Evolutionary conservation across 1,139 yeast species (phyloP).

Genomic region (Magnusiomyces suaveolens): DNA sequence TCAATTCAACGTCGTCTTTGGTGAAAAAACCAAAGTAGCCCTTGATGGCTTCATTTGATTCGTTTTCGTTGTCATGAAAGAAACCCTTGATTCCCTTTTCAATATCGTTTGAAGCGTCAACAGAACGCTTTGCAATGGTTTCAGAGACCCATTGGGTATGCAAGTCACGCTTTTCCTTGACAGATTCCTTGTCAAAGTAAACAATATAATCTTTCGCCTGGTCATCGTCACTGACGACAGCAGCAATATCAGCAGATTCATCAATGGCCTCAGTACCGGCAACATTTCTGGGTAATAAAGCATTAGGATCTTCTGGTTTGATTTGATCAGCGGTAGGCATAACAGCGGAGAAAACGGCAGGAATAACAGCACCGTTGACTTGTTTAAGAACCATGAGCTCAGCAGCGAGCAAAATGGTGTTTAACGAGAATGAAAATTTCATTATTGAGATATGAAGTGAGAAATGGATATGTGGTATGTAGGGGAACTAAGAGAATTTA

Average conservation of each 20-base stretch:
- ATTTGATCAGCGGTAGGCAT: not conserved
- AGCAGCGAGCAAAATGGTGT: not conserved
- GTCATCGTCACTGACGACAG: not conserved
- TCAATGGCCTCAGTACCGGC: not conserved
- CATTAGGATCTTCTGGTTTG: not conserved
- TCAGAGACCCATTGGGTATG: conserved; percentile 17
- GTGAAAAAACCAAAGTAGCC: conserved; percentile 26
- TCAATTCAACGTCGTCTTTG: conserved; percentile 29
- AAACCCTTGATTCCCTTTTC: conserved; percentile 2
- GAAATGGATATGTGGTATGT: too few species aligned
- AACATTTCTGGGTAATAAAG: not conserved
- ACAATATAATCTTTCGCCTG: conserved; percentile 8
- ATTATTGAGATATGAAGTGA: not conserved
- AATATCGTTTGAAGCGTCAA: not conserved
- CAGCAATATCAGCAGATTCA: not conserved
- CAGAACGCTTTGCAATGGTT: conserved; percentile 1
- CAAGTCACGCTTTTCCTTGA: conserved; percentile 11
- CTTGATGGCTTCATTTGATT: conserved; percentile 39
- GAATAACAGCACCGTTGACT: not conserved
- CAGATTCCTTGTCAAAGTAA: conserved; percentile 7
- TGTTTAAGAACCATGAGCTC: not conserved
- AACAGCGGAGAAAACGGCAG: not conserved
- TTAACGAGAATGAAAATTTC: conserved; percentile 1
- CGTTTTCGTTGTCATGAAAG: conserved; percentile 45
- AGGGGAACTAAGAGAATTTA: too few species aligned